phyloP scores from a whole-genome alignment of 2,329 filamentous ascomycete genomes.

The Apiospora saccharicola region DNA sequence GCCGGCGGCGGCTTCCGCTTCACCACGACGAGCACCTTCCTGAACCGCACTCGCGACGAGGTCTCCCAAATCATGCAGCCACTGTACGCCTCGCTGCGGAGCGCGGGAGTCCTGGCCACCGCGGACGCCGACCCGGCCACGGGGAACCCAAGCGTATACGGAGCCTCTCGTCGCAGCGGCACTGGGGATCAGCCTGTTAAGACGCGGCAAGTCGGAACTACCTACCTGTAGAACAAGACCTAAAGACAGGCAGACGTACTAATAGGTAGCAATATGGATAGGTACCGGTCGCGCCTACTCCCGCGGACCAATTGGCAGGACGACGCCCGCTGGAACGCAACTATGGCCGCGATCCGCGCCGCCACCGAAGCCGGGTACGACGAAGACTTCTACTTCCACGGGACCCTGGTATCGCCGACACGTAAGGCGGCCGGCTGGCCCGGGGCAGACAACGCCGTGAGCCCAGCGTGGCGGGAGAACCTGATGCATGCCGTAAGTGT shows the following conservation, averaged over 20 bases:
- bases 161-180: constrained; percentile 35
- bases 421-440: constrained; percentile 42
- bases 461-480: constrained; percentile 51
- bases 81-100: constrained; percentile 42
- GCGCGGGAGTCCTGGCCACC: constrained; percentile 38
- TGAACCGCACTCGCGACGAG: constrained; percentile 35
- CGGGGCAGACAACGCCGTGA: constrained; percentile 44
- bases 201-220: constrained; percentile 37
- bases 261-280: too few species aligned
- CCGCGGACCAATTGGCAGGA: constrained; percentile 40
- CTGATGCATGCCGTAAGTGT: constrained; percentile 6
- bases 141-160: constrained; percentile 37
- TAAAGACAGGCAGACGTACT: not conserved
- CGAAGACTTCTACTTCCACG: constrained; percentile 37
- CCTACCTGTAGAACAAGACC: not conserved
- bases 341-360: constrained; percentile 42
- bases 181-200: constrained; percentile 40
- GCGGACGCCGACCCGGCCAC: constrained; percentile 35
- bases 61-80: constrained; percentile 43
- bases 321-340: constrained; percentile 34
- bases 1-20: constrained; percentile 42
- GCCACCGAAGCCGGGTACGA: constrained; percentile 47
- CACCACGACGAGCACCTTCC: constrained; percentile 45
- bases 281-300: constrained; percentile 39
- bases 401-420: constrained; percentile 42